Conservation (phyloP, 805 yeast species). For the Candida sakaeoensis region DNA sequence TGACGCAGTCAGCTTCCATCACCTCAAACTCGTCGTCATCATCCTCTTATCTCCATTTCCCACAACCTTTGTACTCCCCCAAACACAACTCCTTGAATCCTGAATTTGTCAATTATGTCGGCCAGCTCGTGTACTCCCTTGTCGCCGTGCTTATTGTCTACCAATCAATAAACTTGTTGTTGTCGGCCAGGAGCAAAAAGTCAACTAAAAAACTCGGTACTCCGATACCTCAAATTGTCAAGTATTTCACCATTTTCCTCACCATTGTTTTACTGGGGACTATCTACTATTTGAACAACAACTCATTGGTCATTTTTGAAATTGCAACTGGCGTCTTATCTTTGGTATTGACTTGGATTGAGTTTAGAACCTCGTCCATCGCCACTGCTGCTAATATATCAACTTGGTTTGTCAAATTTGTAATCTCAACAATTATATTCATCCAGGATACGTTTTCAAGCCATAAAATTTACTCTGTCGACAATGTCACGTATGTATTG, state of each 20-base stretch:
- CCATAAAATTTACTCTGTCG: slow-evolving; percentile 15
- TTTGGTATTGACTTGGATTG: slow-evolving; percentile 42
- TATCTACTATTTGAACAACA: background rate
- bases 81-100: slow-evolving; percentile 25
- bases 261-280: slow-evolving; percentile 9
- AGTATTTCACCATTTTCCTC: slow-evolving; percentile 14
- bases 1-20: background rate
- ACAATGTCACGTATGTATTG: slow-evolving; percentile 7
- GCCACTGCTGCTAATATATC: slow-evolving; percentile 36
- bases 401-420: slow-evolving; percentile 30
- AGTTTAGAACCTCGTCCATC: slow-evolving; percentile 34
- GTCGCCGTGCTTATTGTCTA: slow-evolving; percentile 10
- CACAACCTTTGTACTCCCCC: slow-evolving; percentile 21
- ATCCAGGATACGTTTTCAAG: slow-evolving; percentile 18
- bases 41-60: background rate
- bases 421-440: slow-evolving; percentile 11
- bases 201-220: slow-evolving; percentile 13
- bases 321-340: slow-evolving; percentile 17
- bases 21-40: background rate
- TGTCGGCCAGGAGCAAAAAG: slow-evolving; percentile 13
- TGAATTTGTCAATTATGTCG: slow-evolving; percentile 21
- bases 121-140: background rate
- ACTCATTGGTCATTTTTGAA: slow-evolving; percentile 1
- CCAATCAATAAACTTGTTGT: slow-evolving; percentile 12
- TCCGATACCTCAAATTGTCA: slow-evolving; percentile 13